phyloP scores from a whole-genome alignment of 2,329 filamentous ascomycete species.

The Fusarium nematophilum region DNA sequence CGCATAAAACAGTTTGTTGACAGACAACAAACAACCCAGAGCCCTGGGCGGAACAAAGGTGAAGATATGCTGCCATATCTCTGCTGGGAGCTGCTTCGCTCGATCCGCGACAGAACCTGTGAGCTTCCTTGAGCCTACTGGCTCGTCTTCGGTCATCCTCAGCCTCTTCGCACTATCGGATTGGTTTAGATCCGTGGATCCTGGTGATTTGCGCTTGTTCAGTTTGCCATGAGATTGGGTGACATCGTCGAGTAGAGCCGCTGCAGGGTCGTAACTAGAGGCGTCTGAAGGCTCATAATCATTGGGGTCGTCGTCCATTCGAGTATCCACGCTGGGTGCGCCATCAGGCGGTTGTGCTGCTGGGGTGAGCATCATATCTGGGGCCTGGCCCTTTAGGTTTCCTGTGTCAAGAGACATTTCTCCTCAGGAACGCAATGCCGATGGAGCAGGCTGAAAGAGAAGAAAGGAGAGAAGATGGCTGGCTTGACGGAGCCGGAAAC shows the following conservation, averaged over 20 bases:
- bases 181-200: conserved; percentile 16
- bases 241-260: conserved; percentile 17
- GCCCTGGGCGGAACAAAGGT: conserved; percentile 71
- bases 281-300: conserved; percentile 24
- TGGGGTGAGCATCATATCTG: conserved; percentile 23
- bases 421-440: conserved; percentile 8
- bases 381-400: conserved; percentile 7
- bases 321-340: conserved; percentile 16
- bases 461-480: conserved; percentile 1
- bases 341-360: conserved; percentile 14
- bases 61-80: conserved; percentile 79
- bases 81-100: conserved; percentile 60
- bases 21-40: conserved; percentile 72
- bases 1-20: conserved; percentile 74
- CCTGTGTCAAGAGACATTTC: conserved; percentile 23
- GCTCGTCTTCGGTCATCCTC: conserved; percentile 30
- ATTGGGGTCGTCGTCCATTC: conserved; percentile 18
- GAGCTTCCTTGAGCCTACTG: conserved; percentile 15
- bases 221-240: conserved; percentile 8
- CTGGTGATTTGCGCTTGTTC: conserved; percentile 38
- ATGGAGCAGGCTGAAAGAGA: not conserved
- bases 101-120: conserved; percentile 26
- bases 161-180: conserved; percentile 32
- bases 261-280: conserved; percentile 24
- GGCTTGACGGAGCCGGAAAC: conserved; percentile 23